Conservation (phyloP, 441 rosid species). For the Gossypium aridum region DNA sequence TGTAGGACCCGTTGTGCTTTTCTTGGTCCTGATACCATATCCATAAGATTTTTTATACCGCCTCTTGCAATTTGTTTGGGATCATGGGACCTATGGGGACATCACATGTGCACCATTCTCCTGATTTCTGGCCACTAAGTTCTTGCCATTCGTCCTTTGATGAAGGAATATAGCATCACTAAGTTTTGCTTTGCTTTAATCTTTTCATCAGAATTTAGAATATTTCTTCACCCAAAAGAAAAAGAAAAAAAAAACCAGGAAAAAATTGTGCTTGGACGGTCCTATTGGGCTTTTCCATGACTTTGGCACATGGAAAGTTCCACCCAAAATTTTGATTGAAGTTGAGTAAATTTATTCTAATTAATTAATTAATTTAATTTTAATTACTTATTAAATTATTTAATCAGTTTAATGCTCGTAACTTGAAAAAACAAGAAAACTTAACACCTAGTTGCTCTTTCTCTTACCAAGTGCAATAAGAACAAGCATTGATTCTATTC, state of each 20-base stretch:
- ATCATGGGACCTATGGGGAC: neutral
- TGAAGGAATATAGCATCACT: neutral
- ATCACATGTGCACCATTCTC: neutral
- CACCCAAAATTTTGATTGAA: neutral
- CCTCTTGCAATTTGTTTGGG: neutral
- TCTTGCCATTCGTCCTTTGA: neutral
- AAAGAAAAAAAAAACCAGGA: neutral
- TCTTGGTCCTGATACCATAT: neutral
- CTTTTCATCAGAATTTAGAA: neutral
- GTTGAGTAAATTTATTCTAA: too few species aligned
- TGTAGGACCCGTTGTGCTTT: neutral
- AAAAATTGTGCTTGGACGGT: neutral
- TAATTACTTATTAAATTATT: too few species aligned
- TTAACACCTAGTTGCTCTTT: neutral
- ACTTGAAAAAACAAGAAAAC: neutral
- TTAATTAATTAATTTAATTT: too few species aligned
- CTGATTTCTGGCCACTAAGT: neutral
- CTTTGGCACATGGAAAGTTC: slow-evolving; percentile 6
- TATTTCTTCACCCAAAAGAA: neutral
- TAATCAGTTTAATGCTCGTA: too few species aligned
- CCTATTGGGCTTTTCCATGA: slow-evolving; percentile 5
- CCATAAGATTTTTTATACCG: neutral
- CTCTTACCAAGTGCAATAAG: neutral
- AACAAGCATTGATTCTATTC: neutral
- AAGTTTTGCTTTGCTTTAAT: neutral